phyloP scores from a whole-genome alignment of 2,329 filamentous ascomycete genomes.

The Arthroderma sp. region DNA sequence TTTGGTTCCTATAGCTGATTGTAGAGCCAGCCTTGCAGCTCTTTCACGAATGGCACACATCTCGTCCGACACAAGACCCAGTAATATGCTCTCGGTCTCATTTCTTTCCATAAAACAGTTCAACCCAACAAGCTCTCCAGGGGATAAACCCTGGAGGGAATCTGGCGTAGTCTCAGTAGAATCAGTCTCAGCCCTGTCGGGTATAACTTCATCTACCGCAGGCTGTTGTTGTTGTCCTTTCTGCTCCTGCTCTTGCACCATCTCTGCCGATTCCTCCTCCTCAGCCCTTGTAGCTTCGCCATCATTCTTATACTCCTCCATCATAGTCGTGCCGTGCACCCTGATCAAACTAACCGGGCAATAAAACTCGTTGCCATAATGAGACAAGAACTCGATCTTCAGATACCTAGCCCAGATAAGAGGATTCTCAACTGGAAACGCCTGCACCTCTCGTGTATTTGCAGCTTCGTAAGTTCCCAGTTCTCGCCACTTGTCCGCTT shows the following conservation, averaged over 20 bases:
- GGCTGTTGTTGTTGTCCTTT: slow-evolving; percentile 17
- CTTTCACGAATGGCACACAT: slow-evolving; percentile 7
- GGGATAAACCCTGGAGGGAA: slow-evolving; percentile 1
- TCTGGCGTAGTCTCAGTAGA: neutral
- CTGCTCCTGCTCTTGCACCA: slow-evolving; percentile 13
- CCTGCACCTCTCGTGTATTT: slow-evolving; percentile 86
- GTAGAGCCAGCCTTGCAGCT: neutral
- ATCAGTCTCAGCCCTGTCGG: neutral
- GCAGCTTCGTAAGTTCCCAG: slow-evolving; percentile 79
- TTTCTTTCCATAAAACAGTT: slow-evolving; percentile 7
- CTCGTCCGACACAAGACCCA: slow-evolving; percentile 5
- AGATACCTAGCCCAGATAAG: slow-evolving; percentile 93
- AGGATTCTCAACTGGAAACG: slow-evolving; percentile 86
- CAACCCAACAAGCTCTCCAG: slow-evolving; percentile 3
- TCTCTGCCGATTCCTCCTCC: slow-evolving; percentile 49
- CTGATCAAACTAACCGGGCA: slow-evolving; percentile 83
- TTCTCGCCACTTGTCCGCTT: slow-evolving; percentile 80
- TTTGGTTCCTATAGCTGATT: no score
- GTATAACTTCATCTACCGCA: neutral
- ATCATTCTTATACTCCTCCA: slow-evolving; percentile 87
- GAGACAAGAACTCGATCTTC: slow-evolving; percentile 77
- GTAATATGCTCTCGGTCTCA: slow-evolving; percentile 8
- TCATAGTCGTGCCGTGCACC: slow-evolving; percentile 84
- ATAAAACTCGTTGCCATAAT: slow-evolving; percentile 95
- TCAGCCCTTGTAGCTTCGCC: slow-evolving; percentile 51